These are phyloP conservation scores for Linderniella brevidens DNA, from an alignment of 257 asterid genomes.

Conservation along the genomic window DNA sequence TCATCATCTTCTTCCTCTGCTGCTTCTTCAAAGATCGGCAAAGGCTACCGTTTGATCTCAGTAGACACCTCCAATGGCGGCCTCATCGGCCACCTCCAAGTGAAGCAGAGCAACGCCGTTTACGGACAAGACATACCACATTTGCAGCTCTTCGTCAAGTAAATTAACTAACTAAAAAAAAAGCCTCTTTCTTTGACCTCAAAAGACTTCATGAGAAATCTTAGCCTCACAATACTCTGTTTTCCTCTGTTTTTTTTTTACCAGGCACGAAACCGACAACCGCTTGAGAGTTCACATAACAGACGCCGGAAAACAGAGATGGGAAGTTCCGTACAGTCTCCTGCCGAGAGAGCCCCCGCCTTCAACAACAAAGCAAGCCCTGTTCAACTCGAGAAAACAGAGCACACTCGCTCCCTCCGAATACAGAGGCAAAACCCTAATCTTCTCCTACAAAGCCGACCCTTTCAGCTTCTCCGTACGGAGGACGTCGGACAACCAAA, in stretches of 20 bases:
- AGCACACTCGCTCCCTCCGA: constrained; percentile 17
- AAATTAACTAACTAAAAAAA: constrained; percentile 8
- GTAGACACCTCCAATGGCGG: constrained; percentile 63
- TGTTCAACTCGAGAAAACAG: constrained; percentile 18
- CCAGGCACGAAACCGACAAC: constrained; percentile 66
- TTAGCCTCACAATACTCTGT: background rate
- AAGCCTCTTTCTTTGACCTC: background rate
- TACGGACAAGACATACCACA: constrained; percentile 82
- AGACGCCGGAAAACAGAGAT: constrained; percentile 62
- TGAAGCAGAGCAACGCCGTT: constrained; percentile 44
- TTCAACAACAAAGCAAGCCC: constrained; percentile 18
- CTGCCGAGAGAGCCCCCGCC: constrained; percentile 59
- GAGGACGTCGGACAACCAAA: constrained; percentile 64
- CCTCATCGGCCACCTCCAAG: constrained; percentile 59
- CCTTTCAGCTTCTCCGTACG: constrained; percentile 66
- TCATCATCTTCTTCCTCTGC: constrained; percentile 10
- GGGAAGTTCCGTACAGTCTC: constrained; percentile 89
- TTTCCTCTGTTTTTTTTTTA: background rate
- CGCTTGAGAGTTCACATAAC: constrained; percentile 80
- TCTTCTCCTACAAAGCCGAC: constrained; percentile 48
- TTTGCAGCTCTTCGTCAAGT: constrained; percentile 82
- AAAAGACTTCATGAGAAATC: background rate
- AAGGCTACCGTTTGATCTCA: constrained; percentile 70
- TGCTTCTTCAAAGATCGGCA: constrained; percentile 39
- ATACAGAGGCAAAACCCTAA: constrained; percentile 36